Percentiles rank a stretch among this genome's conserved stretches.
phyloP scores from a whole-genome alignment of 2,329 filamentous ascomycete genomes.

The Huntiella decipiens region DNA sequence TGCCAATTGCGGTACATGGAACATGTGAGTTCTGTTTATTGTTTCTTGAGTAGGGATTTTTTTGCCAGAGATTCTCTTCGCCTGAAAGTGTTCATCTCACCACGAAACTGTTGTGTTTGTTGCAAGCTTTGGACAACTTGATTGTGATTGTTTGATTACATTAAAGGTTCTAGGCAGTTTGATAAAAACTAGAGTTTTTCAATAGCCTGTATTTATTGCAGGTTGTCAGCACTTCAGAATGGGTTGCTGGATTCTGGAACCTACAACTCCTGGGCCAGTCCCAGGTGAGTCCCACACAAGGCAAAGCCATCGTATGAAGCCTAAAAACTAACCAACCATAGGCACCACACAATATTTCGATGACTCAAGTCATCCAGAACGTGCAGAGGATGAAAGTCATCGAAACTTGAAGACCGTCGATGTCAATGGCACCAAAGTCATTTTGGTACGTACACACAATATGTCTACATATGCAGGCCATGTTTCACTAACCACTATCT shows the following conservation, averaged over 20 bases:
- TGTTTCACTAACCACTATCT: background rate
- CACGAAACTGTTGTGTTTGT: no score
- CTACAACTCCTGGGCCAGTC: slow-evolving; percentile 45
- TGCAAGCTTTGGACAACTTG: no score
- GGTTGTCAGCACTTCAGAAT: slow-evolving; percentile 14
- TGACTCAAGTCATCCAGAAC: slow-evolving; percentile 30
- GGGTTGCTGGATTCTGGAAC: slow-evolving; percentile 52
- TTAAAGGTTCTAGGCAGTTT: no score
- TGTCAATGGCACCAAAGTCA: slow-evolving; percentile 46
- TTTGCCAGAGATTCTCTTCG: no score
- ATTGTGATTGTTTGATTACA: no score
- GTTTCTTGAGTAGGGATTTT: no score
- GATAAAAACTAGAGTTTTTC: background rate
- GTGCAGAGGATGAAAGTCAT: slow-evolving; percentile 21
- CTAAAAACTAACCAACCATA: slow-evolving; percentile 15
- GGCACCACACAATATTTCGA: slow-evolving; percentile 48
- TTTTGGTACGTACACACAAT: slow-evolving; percentile 38
- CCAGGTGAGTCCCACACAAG: slow-evolving; percentile 37
- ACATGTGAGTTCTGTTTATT: no score
- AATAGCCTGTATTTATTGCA: background rate
- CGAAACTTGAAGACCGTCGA: slow-evolving; percentile 48
- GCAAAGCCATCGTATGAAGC: background rate
- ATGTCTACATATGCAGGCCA: background rate
- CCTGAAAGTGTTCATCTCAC: no score
- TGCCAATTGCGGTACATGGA: no score